Conservation (phyloP, 768 basidiomycete species). For the Dioszegia aurantiaca region DNA sequence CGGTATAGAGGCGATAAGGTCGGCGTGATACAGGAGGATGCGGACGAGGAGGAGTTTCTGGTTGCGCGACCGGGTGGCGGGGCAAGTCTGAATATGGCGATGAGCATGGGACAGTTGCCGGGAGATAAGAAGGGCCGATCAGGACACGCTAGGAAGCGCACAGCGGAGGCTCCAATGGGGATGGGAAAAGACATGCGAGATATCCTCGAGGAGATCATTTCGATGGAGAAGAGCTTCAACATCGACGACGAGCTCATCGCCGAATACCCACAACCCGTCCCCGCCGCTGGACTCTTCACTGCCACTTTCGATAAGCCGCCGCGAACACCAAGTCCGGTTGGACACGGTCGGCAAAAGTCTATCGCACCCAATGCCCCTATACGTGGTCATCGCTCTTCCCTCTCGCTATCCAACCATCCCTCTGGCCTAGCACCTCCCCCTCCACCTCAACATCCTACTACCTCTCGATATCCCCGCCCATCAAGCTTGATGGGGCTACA, state of each 20-base stretch:
- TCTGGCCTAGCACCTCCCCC: slow-evolving; percentile 6
- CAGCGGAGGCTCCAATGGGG: slow-evolving; percentile 26
- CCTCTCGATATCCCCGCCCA: slow-evolving; percentile 20
- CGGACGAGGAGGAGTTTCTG: slow-evolving; percentile 38
- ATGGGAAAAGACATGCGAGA: slow-evolving; percentile 51
- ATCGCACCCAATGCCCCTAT: slow-evolving; percentile 37
- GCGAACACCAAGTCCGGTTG: slow-evolving; percentile 30
- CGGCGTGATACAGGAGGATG: slow-evolving; percentile 40
- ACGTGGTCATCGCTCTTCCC: slow-evolving; percentile 25
- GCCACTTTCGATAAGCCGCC: slow-evolving; percentile 37
- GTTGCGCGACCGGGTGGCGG: slow-evolving; percentile 8
- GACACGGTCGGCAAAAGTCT: slow-evolving; percentile 10
- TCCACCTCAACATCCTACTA: background rate
- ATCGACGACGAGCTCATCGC: slow-evolving; percentile 29
- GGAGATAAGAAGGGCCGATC: slow-evolving; percentile 8
- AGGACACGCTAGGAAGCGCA: slow-evolving; percentile 7
- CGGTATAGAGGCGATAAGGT: slow-evolving; percentile 26
- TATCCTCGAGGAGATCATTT: slow-evolving; percentile 50
- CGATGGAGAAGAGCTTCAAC: slow-evolving; percentile 48
- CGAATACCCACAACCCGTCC: slow-evolving; percentile 3
- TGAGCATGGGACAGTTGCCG: background rate
- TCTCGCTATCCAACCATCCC: slow-evolving; percentile 25
- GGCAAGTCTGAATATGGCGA: background rate
- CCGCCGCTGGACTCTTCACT: slow-evolving; percentile 26
- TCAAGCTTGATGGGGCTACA: slow-evolving; percentile 32